Percentiles rank a stretch among this genome's conserved stretches.
phyloP scores from a whole-genome alignment of 2,329 filamentous ascomycete species.

The Penicillium verrucosum region DNA sequence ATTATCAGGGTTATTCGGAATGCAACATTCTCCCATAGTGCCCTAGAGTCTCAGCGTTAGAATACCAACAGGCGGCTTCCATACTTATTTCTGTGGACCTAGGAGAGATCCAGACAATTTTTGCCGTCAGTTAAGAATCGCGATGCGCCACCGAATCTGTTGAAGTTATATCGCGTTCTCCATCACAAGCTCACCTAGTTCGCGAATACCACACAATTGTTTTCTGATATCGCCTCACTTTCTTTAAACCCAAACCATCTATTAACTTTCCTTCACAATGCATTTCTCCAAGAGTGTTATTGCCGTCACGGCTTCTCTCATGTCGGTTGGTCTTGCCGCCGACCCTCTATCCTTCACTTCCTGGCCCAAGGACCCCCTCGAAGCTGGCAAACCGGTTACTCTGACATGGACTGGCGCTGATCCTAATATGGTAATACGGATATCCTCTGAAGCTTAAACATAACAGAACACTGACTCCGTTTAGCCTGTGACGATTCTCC shows the following conservation, averaged over 20 bases:
- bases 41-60: slow-evolving; percentile 10
- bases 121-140: slow-evolving; percentile 19
- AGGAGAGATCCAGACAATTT: neutral
- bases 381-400: slow-evolving; percentile 49
- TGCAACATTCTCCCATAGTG: slow-evolving; percentile 21
- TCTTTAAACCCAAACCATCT: slow-evolving; percentile 10
- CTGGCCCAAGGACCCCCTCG: slow-evolving; percentile 45
- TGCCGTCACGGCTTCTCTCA: slow-evolving; percentile 42
- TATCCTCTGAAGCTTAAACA: neutral
- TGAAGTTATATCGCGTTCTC: slow-evolving; percentile 4
- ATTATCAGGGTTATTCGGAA: slow-evolving; percentile 12
- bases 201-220: neutral
- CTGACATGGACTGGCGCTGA: slow-evolving; percentile 49
- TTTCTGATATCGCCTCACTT: slow-evolving; percentile 5
- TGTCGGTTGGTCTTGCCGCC: slow-evolving; percentile 48
- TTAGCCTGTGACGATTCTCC: slow-evolving; percentile 53
- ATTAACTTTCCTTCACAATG: slow-evolving; percentile 41
- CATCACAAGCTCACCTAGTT: neutral
- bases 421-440: slow-evolving; percentile 31
- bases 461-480: slow-evolving; percentile 13
- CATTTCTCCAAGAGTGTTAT: slow-evolving; percentile 50
- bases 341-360: slow-evolving; percentile 50
- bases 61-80: slow-evolving; percentile 13
- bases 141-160: slow-evolving; percentile 14
- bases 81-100: slow-evolving; percentile 10